These are phyloP conservation scores for Ophiostoma himal-ulmi DNA, from an alignment of 2,329 filamentous ascomycete species.

Conservation along the genomic window DNA sequence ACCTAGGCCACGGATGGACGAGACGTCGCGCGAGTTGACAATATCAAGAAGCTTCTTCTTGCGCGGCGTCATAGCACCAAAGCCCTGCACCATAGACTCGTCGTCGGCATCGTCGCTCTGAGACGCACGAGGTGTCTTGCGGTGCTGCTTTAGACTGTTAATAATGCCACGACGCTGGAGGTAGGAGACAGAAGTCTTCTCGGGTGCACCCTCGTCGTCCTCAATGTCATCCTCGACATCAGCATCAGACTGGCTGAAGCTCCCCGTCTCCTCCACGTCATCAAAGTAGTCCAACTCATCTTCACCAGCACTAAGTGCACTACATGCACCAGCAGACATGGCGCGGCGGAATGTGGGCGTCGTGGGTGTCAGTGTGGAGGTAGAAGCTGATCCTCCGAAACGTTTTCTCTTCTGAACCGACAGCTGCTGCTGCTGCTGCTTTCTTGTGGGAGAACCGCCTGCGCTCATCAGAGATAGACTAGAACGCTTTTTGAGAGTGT, in stretches of 20 bases:
- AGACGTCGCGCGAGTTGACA: slow-evolving; percentile 66
- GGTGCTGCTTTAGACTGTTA: neutral
- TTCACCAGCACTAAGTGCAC: neutral
- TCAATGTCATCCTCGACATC: slow-evolving; percentile 41
- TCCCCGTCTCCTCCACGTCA: slow-evolving; percentile 32
- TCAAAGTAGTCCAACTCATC: slow-evolving; percentile 30
- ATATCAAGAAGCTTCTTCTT: slow-evolving; percentile 60
- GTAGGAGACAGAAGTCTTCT: neutral
- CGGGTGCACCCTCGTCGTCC: slow-evolving; percentile 35
- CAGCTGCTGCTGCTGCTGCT: slow-evolving; percentile 11
- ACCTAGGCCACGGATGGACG: slow-evolving; percentile 22
- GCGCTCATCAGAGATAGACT: neutral
- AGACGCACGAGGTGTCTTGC: slow-evolving; percentile 29
- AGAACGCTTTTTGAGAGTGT: slow-evolving; percentile 20
- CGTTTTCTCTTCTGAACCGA: slow-evolving; percentile 21
- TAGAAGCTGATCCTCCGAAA: neutral
- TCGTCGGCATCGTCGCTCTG: slow-evolving; percentile 35
- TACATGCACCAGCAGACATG: neutral
- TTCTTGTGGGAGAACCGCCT: slow-evolving; percentile 5
- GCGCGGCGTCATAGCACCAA: slow-evolving; percentile 40
- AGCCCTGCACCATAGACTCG: slow-evolving; percentile 33
- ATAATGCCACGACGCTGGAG: slow-evolving; percentile 15
- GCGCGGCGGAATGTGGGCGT: slow-evolving; percentile 36
- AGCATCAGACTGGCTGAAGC: slow-evolving; percentile 28
- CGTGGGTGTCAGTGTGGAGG: slow-evolving; percentile 27